A percentile compares a stretch with the other conserved stretches of the same genome.
Conservation (phyloP, 805 yeast species). For the Kuraishia hungarica region DNA sequence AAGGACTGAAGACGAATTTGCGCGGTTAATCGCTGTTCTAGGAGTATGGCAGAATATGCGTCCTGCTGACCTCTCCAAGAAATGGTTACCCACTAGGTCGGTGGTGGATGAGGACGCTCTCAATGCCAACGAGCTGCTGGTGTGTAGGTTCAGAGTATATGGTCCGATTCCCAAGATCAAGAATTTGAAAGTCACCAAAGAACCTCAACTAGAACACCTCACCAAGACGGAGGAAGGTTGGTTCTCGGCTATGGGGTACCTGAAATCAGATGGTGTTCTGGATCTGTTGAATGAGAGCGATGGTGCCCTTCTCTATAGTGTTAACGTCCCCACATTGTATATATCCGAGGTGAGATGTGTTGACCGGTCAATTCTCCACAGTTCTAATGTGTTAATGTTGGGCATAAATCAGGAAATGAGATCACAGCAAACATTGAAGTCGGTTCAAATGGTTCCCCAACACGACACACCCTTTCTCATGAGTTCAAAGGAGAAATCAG, state of each 20-base stretch:
- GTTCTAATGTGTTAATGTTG: conserved; percentile 48
- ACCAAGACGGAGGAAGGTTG: conserved; percentile 41
- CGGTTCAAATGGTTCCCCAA: conserved; percentile 3
- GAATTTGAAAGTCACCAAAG: conserved; percentile 20
- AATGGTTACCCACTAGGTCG: conserved; percentile 34
- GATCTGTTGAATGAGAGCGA: conserved; percentile 56
- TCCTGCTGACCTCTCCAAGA: conserved; percentile 36
- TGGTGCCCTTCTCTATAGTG: conserved; percentile 50
- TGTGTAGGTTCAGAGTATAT: conserved; percentile 56
- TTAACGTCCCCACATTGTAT: conserved; percentile 43
- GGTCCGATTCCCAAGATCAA: conserved; percentile 45
- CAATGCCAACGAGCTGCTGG: conserved; percentile 32
- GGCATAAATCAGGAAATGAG: conserved; percentile 52
- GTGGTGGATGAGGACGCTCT: conserved; percentile 12
- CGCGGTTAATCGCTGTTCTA: conserved; percentile 29
- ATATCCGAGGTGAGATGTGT: conserved; percentile 56
- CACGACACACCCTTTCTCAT: conserved; percentile 3
- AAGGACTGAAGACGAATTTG: conserved; percentile 27
- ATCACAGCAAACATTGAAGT: conserved; percentile 26
- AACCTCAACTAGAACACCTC: conserved; percentile 6
- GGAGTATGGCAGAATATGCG: conserved; percentile 42
- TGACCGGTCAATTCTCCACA: conserved; percentile 54
- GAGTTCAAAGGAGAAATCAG: conserved; percentile 6
- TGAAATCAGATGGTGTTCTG: conserved; percentile 54
- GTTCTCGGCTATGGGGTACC: conserved; percentile 66